Base-by-base conservation (phyloP, 1,284 basidiomycete species). In the Wolfiporia cocos region DNA sequence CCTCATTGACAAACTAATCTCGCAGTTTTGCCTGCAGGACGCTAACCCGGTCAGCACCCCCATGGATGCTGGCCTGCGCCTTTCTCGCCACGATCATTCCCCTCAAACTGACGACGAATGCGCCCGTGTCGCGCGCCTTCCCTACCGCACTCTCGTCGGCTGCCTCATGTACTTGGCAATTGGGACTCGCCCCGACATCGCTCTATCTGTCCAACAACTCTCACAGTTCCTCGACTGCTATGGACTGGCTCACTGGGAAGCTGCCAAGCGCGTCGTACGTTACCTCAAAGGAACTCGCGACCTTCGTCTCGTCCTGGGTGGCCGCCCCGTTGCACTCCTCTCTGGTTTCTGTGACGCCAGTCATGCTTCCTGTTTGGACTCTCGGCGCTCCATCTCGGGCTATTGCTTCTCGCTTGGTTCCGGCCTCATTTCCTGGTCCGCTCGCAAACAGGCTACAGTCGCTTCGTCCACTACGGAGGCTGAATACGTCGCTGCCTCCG, bases 331-430 rank as follows among this genome's bases (percentile, higher is more conserved):
- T 2, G 32, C 42, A 4, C 22, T 4, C 12, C 53, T 73, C 0
- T 14, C 55, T 7, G 69, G 65, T 0, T 75, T 58, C 48, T 58
- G 63, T 4, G n/a, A n/a, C n/a, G n/a, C n/a, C n/a, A n/a, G n/a
- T n/a, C n/a, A n/a, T n/a, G n/a, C n/a, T n/a, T n/a, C 29, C 4
- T 44, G 48, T 12, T 28, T 19, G 0, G 44, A 48, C 22, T 35
- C 54, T 18, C 44, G 49, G 2, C 43, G 43, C 5, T 50, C 53
- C 3, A 34, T 52, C 17, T 46, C 40, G 3, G 63, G 64, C 1
- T 65, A 56, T 42, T 49, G 51, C n/a, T 60, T 59, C 44, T 43
- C 55, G 2, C 41, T 60, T 12, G 53, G 51, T 21, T 51, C 48
- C 32, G 60, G 58, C 5, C 51, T 55, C 6, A 43, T 64, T 31